phyloP scores from a whole-genome alignment of 441 rosid species.

The Viola pubescens region DNA sequence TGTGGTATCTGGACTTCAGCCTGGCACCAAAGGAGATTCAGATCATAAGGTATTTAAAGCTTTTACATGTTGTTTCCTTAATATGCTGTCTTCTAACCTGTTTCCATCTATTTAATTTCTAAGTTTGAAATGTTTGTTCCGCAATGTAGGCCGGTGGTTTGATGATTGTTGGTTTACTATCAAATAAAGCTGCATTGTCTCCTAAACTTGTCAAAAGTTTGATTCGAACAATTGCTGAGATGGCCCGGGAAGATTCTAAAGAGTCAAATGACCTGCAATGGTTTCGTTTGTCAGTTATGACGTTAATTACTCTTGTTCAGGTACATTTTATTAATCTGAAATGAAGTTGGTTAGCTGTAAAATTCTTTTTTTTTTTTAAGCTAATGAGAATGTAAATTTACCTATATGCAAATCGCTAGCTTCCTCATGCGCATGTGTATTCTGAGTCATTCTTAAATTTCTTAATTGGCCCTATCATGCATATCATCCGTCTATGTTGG shows the following conservation, averaged over 20 bases:
- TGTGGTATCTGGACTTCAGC: constrained; percentile 70
- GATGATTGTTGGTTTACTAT: constrained; percentile 77
- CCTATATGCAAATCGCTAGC: no score
- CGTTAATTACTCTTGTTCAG: constrained; percentile 81
- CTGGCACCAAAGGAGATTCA: constrained; percentile 42
- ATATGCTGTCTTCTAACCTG: not conserved
- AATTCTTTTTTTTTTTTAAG: not conserved
- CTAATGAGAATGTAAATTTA: no score
- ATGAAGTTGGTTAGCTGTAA: not conserved
- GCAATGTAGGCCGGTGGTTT: constrained; percentile 76
- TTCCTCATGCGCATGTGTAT: no score
- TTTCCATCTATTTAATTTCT: not conserved
- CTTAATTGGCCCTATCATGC: no score
- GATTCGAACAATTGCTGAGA: constrained; percentile 64
- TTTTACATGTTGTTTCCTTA: no score
- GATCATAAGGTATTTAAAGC: constrained; percentile 65
- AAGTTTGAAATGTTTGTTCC: constrained; percentile 11
- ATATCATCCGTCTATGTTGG: no score
- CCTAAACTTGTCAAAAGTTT: constrained; percentile 71
- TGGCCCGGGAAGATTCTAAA: constrained; percentile 57
- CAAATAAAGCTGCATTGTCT: constrained; percentile 59
- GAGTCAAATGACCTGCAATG: constrained; percentile 62
- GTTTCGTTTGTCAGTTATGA: constrained; percentile 64
- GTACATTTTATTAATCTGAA: constrained; percentile 27
- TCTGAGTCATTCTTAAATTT: no score